Base-by-base conservation (phyloP, 2,329 filamentous ascomycete genomes). In the Colletotrichum horii region DNA sequence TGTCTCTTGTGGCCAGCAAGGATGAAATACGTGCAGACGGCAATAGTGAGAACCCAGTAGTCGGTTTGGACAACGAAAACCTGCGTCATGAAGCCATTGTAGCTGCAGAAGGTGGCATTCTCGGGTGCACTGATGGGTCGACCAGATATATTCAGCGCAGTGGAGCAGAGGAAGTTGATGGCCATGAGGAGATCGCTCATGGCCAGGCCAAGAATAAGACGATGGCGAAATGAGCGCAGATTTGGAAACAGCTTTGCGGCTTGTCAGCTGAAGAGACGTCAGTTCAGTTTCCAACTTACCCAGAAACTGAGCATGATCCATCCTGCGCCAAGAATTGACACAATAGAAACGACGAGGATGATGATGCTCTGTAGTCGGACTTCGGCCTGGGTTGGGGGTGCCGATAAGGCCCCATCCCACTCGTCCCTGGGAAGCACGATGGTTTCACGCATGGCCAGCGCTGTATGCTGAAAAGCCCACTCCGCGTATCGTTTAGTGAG, bases 31-130 rank as follows among this genome's bases (percentile, higher is more conserved):
- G 85, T 87, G 77, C 82, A 86, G 8, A 85, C 66, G 3, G 85
- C 85, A 58, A 87, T 86, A n/a, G 79, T 74, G 3, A 87, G 72
- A 9, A 87, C 83, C 85, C 85, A 87, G 70, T 86, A 87, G 77
- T 87, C 85, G 14, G 85, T 87, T 76, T 87, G 85, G 1, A 86
- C 81, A 32, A 87, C 85, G 68, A 87, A 87, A 3, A 85, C 77
- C 71, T 87, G 84, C 3, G 84, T 84, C 80, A 85, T 82, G 78
- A 85, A 87, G 8, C 85, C 85, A 77, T 87, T 86, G 71, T 84
- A 84, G 71, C 77, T 83, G 76, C 85, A 87, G 74, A 85, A 85
- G 7, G 36, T 69, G 68, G 80, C 79, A 48, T 81, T 79, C 19
- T 78, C 61, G 1, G 79, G 79, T 22, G 76, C 28, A 11, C 80